These are phyloP conservation scores for Barbarea vulgaris DNA, from an alignment of 345 rosid species.

Conservation along the genomic window DNA sequence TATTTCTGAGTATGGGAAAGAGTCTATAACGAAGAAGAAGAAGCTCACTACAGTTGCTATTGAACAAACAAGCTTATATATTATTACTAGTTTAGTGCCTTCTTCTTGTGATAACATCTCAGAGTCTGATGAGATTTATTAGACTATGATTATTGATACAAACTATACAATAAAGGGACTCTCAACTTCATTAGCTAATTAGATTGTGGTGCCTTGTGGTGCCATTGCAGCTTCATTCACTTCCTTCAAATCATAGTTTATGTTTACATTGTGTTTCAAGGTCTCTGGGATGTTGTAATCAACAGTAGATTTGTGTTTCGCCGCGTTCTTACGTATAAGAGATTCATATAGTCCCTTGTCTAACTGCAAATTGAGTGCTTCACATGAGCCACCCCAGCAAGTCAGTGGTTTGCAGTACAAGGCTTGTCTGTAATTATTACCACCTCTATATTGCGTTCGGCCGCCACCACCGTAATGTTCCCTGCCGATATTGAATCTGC, in stretches of 20 bases:
- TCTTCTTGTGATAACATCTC: neutral
- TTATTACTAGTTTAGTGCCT: neutral
- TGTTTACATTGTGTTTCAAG: constrained; percentile 15
- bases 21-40: neutral
- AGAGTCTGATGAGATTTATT: constrained; percentile 17
- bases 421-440: constrained; percentile 8
- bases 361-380: constrained; percentile 29
- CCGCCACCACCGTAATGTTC: neutral
- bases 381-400: constrained; percentile 33
- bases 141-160: constrained; percentile 11
- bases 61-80: neutral
- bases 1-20: neutral
- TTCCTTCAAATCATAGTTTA: constrained; percentile 6
- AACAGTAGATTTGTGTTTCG: neutral
- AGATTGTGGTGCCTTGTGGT: constrained; percentile 36
- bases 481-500: neutral
- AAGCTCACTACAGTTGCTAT: neutral
- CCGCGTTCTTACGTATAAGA: constrained; percentile 21
- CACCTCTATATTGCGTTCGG: neutral
- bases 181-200: neutral
- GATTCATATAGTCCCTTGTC: constrained; percentile 37
- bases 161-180: neutral
- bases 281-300: constrained; percentile 25
- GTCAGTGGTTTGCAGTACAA: constrained; percentile 30
- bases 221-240: constrained; percentile 34